A percentile compares a stretch with the other conserved stretches of the same genome.
These are phyloP conservation scores for Babesia caballi DNA, from an alignment of 169 alveolate species.

Conservation along the genomic window DNA sequence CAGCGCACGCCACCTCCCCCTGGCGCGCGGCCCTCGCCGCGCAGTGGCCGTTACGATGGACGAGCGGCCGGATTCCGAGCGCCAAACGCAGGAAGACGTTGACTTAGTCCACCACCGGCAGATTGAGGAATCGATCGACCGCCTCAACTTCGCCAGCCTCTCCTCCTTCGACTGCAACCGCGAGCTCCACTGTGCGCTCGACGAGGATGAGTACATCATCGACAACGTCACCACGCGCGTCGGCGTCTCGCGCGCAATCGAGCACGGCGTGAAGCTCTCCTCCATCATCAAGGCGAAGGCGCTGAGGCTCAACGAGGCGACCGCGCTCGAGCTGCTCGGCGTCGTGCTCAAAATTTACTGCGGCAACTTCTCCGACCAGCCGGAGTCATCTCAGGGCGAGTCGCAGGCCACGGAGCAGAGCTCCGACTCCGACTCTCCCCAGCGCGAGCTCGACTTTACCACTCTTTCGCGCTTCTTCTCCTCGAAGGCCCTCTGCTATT, in stretches of 20 bases:
- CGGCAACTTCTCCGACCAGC: slow-evolving; percentile 2
- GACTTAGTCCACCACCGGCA: slow-evolving; percentile 29
- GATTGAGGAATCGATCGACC: slow-evolving; percentile 39
- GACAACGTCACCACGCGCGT: slow-evolving; percentile 45
- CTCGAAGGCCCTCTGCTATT: slow-evolving; percentile 29
- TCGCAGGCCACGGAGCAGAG: neutral
- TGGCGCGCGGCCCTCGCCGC: neutral
- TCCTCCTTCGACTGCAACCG: slow-evolving; percentile 44
- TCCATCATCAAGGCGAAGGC: slow-evolving; percentile 62
- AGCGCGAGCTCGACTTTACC: slow-evolving; percentile 31
- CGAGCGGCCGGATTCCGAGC: neutral
- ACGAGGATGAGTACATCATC: slow-evolving; percentile 54
- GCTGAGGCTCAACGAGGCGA: slow-evolving; percentile 49
- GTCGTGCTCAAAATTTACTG: slow-evolving; percentile 4
- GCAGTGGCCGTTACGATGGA: neutral
- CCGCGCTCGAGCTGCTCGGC: slow-evolving; percentile 50
- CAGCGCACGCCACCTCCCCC: neutral
- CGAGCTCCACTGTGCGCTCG: slow-evolving; percentile 46
- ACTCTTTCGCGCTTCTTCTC: slow-evolving; percentile 48
- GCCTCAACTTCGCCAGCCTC: slow-evolving; percentile 30
- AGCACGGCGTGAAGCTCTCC: slow-evolving; percentile 58
- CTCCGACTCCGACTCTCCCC: neutral
- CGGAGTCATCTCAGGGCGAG: neutral
- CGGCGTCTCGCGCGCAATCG: slow-evolving; percentile 53
- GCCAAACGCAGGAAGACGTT: neutral